Evolutionary conservation across 345 rosid genomes (phyloP), one percentile per base, ranked within the genome.

Genomic region (Mercurialis annua): DNA sequence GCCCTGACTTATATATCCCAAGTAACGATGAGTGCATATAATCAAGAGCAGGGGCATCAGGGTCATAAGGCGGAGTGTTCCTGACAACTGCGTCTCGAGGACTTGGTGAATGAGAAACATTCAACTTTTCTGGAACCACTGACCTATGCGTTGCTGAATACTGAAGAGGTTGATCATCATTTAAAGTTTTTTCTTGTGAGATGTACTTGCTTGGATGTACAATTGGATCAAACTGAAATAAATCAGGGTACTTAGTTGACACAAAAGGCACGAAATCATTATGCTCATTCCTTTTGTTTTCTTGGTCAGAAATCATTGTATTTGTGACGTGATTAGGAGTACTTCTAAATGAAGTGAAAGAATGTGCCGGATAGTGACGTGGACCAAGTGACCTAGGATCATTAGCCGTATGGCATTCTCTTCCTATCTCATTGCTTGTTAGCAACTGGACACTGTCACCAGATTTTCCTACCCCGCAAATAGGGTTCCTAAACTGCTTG

Each of bases 31-130:
- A 64, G 51, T 30, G 36, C 44, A 56, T 7, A 61, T 59, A 26
- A 40, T 66, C 48, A 47, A 55, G 60, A 71, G 30, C 1, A 31
- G 74, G 76, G 44, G 24, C 64, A 71, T 71, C 71, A 29, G 70
- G 65, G 52, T 75, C 77, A 71, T 67, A 66, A 48, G 64, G 68
- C 49, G 67, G 64, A 77, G 60, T 46, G 52, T 63, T 73, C 42
- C 54, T 58, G 70, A 34, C 56, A 53, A 33, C 10, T 63, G 76
- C 53, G 74, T 67, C 73, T 55, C 68, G 71, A 62, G 23, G 20
- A 74, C 61, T 46, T 40, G 66, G 31, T 0, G 78, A 64, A 26
- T 73, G 27, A 49, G 48, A 64, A 71, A 55, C 20, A 40, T 23
- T 24, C 62, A 71, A 70, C 48, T 36, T 36, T 26, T 31, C 68